phyloP scores from a whole-genome alignment of 768 basidiomycete species.

The Agrocybe pediades region DNA sequence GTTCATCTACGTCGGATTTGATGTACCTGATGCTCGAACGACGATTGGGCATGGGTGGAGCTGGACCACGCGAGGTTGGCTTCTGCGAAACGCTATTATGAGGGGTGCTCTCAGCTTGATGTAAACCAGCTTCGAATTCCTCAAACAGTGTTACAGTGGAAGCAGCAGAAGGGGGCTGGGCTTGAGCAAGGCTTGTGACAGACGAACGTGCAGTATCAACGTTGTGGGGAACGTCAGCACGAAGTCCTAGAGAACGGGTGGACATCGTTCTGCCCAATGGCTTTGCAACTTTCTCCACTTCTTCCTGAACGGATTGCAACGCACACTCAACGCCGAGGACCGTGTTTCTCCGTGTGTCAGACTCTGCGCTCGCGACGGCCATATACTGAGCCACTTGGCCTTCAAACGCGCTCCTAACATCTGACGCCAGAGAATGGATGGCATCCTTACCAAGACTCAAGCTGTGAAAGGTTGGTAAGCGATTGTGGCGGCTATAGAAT shows the following conservation, averaged over 20 bases:
- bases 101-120: constrained; percentile 64
- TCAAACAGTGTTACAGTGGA: constrained; percentile 68
- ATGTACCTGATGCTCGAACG: constrained; percentile 69
- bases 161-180: constrained; percentile 52
- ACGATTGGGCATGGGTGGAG: constrained; percentile 40
- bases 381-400: constrained; percentile 39
- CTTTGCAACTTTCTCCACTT: constrained; percentile 25
- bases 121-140: constrained; percentile 43
- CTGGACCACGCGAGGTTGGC: constrained; percentile 30
- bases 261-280: constrained; percentile 38
- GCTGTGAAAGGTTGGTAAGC: constrained; percentile 33
- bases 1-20: constrained; percentile 48
- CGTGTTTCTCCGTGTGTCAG: constrained; percentile 47
- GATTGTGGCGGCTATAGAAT: constrained; percentile 1
- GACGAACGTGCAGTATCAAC: constrained; percentile 56
- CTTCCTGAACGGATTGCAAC: constrained; percentile 46
- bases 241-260: constrained; percentile 47
- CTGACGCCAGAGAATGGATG: constrained; percentile 48
- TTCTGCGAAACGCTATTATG: constrained; percentile 46
- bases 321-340: constrained; percentile 43
- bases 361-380: constrained; percentile 40
- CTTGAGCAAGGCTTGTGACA: constrained; percentile 36
- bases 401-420: constrained; percentile 54
- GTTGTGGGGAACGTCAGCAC: constrained; percentile 50
- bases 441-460: constrained; percentile 65